phyloP scores from a whole-genome alignment of 176 grass and related monocot species.

The Musa schizocarpa region DNA sequence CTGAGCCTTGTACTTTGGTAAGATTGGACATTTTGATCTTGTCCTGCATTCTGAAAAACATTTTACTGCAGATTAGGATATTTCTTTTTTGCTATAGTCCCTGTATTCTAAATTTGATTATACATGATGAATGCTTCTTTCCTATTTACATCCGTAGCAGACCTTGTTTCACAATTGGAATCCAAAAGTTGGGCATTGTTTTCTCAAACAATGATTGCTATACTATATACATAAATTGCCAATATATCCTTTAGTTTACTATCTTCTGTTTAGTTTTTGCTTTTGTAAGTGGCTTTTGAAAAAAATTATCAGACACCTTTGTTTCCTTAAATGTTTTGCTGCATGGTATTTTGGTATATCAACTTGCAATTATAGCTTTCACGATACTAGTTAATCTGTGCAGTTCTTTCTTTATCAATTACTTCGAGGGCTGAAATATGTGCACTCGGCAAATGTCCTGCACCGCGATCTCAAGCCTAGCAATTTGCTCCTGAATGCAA shows the following conservation, averaged over 20 bases:
- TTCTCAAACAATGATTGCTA: not conserved
- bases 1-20: too few species aligned
- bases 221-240: not conserved
- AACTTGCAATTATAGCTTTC: not conserved
- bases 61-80: too few species aligned
- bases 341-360: not conserved
- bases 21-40: too few species aligned
- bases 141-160: not conserved
- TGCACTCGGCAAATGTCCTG: constrained; percentile 84
- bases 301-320: not conserved
- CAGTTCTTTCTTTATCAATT: constrained; percentile 91
- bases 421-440: constrained; percentile 79
- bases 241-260: not conserved
- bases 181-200: not conserved
- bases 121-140: not conserved
- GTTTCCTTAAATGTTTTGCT: not conserved
- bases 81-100: too few species aligned
- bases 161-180: not conserved
- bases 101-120: too few species aligned
- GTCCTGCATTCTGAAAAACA: too few species aligned
- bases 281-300: not conserved
- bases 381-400: not conserved
- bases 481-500: constrained; percentile 77
- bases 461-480: constrained; percentile 89
- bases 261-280: not conserved